Percentiles rank a stretch among this genome's conserved stretches.
Evolutionary conservation across 2,329 filamentous ascomycete genomes (phyloP).

Genomic region (Talaromyces sp.): DNA sequence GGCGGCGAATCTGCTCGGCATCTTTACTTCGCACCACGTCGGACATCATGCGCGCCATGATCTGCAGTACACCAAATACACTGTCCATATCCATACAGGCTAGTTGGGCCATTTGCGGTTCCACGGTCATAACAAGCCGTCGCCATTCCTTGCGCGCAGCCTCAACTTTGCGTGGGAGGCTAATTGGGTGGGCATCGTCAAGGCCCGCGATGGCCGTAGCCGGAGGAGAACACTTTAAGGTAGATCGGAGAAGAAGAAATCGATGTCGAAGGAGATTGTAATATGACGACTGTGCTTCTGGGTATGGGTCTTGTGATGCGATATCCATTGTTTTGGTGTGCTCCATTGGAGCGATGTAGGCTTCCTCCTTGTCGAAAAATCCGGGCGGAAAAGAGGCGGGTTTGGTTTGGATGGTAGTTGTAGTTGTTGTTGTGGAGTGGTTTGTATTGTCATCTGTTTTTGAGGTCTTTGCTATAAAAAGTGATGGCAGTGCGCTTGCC

Average conservation of each 20-base stretch:
- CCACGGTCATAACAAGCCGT: slow-evolving; percentile 38
- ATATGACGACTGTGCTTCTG: slow-evolving; percentile 66
- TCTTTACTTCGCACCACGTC: slow-evolving; percentile 65
- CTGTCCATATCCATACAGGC: slow-evolving; percentile 61
- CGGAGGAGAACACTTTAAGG: slow-evolving; percentile 61
- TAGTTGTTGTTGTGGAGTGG: too few species aligned
- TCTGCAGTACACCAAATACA: slow-evolving; percentile 66
- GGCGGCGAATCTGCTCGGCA: slow-evolving; percentile 63
- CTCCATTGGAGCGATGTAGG: slow-evolving; percentile 68
- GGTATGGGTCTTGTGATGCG: slow-evolving; percentile 32
- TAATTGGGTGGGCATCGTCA: slow-evolving; percentile 54
- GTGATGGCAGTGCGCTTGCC: slow-evolving; percentile 71
- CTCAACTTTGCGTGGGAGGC: slow-evolving; percentile 57
- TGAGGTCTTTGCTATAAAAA: slow-evolving; percentile 65
- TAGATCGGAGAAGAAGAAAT: slow-evolving; percentile 66
- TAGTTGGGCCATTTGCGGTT: slow-evolving; percentile 55
- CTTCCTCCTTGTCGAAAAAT: slow-evolving; percentile 72
- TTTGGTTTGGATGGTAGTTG: neutral
- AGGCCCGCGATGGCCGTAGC: slow-evolving; percentile 57
- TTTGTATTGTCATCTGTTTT: slow-evolving; percentile 12
- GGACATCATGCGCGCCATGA: slow-evolving; percentile 60
- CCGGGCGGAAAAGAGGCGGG: slow-evolving; percentile 59
- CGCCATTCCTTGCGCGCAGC: slow-evolving; percentile 61
- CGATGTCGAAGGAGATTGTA: slow-evolving; percentile 66
- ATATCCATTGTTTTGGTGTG: slow-evolving; percentile 40